phyloP scores from a whole-genome alignment of 148 eudicot species.

The Spergularia bocconei region DNA sequence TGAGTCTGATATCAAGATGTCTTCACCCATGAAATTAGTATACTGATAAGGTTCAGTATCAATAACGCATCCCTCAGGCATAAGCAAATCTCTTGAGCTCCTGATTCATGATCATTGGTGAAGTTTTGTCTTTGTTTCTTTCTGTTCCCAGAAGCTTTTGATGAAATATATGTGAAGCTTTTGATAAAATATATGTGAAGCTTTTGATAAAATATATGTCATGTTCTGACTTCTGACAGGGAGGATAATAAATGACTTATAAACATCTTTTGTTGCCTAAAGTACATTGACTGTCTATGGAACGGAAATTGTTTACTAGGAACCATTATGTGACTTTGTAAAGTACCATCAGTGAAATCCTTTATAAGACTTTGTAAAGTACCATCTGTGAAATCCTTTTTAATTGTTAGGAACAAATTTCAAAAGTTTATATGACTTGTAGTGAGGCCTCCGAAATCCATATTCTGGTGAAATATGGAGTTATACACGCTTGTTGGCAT shows the following conservation, averaged over 20 bases:
- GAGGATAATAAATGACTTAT: background rate
- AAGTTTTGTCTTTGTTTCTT: background rate
- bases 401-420: too few species aligned
- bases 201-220: background rate
- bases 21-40: background rate
- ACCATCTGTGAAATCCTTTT: too few species aligned
- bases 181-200: background rate
- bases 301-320: too few species aligned
- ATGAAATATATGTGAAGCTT: background rate
- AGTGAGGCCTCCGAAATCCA: too few species aligned
- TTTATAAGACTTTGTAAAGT: too few species aligned
- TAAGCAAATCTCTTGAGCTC: background rate
- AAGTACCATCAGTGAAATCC: too few species aligned
- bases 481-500: too few species aligned
- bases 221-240: background rate
- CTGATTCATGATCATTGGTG: constrained; percentile 3
- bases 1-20: background rate
- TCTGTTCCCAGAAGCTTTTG: background rate
- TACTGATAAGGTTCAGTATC: background rate
- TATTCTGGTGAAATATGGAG: too few species aligned
- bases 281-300: too few species aligned
- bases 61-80: background rate
- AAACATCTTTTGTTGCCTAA: too few species aligned
- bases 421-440: too few species aligned
- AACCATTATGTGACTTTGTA: too few species aligned